Conservation (phyloP, 345 rosid genomes). For the Schrenkiella parvula region DNA sequence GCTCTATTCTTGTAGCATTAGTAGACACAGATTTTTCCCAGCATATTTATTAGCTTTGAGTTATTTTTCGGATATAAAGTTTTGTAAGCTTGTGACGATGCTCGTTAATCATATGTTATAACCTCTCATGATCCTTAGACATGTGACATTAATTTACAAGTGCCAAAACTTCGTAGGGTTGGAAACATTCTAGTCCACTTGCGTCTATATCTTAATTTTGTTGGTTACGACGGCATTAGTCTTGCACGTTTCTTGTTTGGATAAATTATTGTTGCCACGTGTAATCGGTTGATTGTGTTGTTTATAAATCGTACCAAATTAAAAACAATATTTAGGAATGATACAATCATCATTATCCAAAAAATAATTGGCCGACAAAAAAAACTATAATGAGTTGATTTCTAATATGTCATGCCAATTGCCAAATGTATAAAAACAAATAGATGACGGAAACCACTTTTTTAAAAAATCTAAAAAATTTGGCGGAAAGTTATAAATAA, state of each 20-base stretch:
- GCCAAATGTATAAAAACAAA: not conserved
- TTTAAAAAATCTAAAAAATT: not conserved
- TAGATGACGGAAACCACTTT: not conserved
- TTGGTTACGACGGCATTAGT: not conserved
- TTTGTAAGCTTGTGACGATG: not conserved
- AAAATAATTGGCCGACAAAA: too few species aligned
- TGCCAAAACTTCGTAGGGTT: slow-evolving; percentile 8
- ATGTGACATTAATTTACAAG: not conserved
- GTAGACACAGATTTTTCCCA: not conserved
- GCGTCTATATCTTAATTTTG: not conserved
- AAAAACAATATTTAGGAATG: not conserved
- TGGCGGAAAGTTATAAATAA: not conserved
- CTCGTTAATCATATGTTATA: not conserved
- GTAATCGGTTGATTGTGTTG: not conserved
- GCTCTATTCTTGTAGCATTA: not conserved
- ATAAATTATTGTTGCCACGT: not conserved
- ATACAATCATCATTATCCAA: not conserved
- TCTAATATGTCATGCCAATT: not conserved
- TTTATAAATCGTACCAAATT: not conserved
- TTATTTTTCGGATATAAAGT: not conserved
- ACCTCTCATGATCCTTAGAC: not conserved
- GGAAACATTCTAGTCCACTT: not conserved
- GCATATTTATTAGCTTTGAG: not conserved
- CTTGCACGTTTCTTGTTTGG: slow-evolving; percentile 6
- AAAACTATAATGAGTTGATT: not conserved